phyloP scores from a whole-genome alignment of 495 filamentous ascomycete genomes.

The Peziza echinospora region DNA sequence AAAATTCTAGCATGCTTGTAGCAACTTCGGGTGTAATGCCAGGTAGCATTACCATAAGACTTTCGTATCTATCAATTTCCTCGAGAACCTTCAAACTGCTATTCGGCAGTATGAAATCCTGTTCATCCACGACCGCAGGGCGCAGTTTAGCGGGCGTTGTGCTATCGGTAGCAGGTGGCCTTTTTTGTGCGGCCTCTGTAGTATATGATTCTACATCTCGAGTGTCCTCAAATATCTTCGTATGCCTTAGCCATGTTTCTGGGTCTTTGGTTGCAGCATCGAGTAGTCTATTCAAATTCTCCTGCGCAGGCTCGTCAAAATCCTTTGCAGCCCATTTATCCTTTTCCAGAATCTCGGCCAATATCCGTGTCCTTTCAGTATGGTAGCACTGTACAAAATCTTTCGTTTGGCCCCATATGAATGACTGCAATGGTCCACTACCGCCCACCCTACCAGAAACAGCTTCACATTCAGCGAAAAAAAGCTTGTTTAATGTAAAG shows the following conservation, averaged over 20 bases:
- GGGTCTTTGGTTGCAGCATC: conserved; percentile 64
- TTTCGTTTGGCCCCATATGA: conserved; percentile 36
- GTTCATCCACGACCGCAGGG: conserved; percentile 59
- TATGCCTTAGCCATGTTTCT: conserved; percentile 29
- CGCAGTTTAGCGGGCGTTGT: conserved; percentile 42
- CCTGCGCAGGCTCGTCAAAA: conserved; percentile 46
- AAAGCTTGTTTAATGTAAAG: conserved; percentile 79
- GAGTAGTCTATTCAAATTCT: conserved; percentile 43
- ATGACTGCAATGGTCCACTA: conserved; percentile 84
- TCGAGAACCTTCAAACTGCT: conserved; percentile 58
- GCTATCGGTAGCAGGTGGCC: conserved; percentile 11
- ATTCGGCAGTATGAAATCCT: conserved; percentile 66
- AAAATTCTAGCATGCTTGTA: conserved; percentile 36
- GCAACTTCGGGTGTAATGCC: conserved; percentile 72
- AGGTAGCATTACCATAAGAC: conserved; percentile 62
- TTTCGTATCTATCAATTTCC: conserved; percentile 61
- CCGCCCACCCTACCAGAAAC: conserved; percentile 74
- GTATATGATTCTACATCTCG: conserved; percentile 10
- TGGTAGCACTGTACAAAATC: conserved; percentile 48
- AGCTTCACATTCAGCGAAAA: conserved; percentile 91
- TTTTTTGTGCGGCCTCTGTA: not conserved
- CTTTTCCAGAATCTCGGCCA: conserved; percentile 59
- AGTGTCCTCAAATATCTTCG: conserved; percentile 13
- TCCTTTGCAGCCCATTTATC: conserved; percentile 84
- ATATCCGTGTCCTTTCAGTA: conserved; percentile 50